Percentiles rank a stretch among this genome's conserved stretches.
phyloP scores from a whole-genome alignment of 2,329 filamentous ascomycete genomes.

The Aspergillus luchuensis region DNA sequence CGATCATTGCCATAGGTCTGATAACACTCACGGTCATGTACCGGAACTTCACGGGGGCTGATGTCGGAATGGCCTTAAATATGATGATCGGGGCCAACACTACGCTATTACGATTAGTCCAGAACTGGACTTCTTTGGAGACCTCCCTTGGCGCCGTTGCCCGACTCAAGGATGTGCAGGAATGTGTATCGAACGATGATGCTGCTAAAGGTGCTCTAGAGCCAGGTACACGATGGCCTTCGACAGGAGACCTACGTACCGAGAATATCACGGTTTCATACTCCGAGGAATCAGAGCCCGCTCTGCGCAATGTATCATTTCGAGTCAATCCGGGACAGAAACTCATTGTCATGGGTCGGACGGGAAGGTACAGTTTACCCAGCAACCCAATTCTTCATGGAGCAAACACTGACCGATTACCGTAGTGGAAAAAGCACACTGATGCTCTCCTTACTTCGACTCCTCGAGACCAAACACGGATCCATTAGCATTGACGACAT shows the following conservation, averaged over 20 bases:
- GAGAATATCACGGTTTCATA: background rate
- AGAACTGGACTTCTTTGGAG: constrained; percentile 56
- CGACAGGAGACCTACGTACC: background rate
- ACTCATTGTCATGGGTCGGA: constrained; percentile 1
- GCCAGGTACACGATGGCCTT: background rate
- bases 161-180: background rate
- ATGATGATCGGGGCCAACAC: constrained; percentile 51
- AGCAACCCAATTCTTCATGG: too few species aligned
- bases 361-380: constrained; percentile 2
- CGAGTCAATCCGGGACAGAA: background rate
- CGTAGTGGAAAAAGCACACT: background rate
- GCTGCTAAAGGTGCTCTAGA: background rate
- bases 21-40: background rate
- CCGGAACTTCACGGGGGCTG: constrained; percentile 24
- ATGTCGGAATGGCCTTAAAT: constrained; percentile 50
- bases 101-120: constrained; percentile 45
- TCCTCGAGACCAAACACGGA: background rate
- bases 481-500: background rate
- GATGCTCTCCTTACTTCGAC: background rate
- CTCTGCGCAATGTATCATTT: background rate
- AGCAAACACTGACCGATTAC: too few species aligned
- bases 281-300: background rate
- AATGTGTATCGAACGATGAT: background rate
- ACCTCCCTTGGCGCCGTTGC: constrained; percentile 56
- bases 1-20: background rate